Base-by-base conservation (phyloP, 495 filamentous ascomycete species). In the Corynascus novoguineensis region DNA sequence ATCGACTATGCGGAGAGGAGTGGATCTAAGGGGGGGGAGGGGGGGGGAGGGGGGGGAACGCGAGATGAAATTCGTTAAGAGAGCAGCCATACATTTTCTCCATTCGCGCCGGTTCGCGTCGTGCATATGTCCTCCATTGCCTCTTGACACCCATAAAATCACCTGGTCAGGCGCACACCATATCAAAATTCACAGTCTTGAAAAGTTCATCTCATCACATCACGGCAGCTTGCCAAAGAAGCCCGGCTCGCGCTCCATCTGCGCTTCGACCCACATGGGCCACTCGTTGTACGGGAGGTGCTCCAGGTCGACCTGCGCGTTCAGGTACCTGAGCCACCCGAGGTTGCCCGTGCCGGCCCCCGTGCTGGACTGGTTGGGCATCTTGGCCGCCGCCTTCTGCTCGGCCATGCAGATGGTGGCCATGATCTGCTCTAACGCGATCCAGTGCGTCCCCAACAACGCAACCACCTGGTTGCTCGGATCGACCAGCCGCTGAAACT, bases 391-490 rank as follows among this genome's bases (percentile, higher is more conserved):
- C 8, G 15, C 60, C 17, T 27, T 55, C 31, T 54, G 40, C 61
- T 78, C 70, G 25, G 57, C 58, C 25, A 68, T 63, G 9, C 67
- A 73, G 32, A 81, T 71, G 35, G 73, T 74, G 5, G 72, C 73
- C 77, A 85, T 79, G 64, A 84, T 75, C 50, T 78, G 70, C 65
- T 82, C 78, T 17, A 84, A 50, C 8, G 80, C 73, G 38, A 85
- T 75, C 70, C 81, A 85, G 70, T 86, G 83, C 34, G 80, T 59
- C 14, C 78, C 75, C 8, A 86, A 63, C n/a, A 85, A 64, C 37
- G 79, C 64, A 6, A 71, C 68, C 12, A 75, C 65, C 56, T 74
- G 71, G 62, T 80, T 81, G 28, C 50, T 53, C 17, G 79, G 73
- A 58, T 79, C 71, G 58, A 82, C 71, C 40, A 85, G 73, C 5